phyloP scores from a whole-genome alignment of 257 asterid genomes.

The Solanum peruvianum region DNA sequence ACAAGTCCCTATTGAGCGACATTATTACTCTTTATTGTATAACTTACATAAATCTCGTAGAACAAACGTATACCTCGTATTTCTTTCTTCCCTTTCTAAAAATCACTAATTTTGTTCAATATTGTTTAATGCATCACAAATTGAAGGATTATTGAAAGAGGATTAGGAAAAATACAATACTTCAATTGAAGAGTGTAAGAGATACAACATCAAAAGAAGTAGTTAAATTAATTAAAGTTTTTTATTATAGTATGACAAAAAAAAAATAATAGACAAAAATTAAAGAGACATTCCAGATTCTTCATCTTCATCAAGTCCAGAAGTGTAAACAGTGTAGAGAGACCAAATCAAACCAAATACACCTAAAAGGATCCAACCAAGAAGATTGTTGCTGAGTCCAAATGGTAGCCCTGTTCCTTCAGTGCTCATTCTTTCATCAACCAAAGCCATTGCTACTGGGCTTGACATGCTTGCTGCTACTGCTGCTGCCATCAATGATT shows the following conservation, averaged over 20 bases:
- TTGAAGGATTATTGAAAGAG: background rate
- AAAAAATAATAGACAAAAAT: background rate
- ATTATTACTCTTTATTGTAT: background rate
- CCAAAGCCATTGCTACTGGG: constrained; percentile 84
- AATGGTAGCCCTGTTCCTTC: constrained; percentile 97
- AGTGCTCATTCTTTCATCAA: constrained; percentile 95
- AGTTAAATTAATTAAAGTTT: background rate
- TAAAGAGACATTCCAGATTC: constrained; percentile 90
- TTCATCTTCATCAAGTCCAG: constrained; percentile 78
- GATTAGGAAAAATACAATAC: background rate
- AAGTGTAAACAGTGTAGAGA: constrained; percentile 44
- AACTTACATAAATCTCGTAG: background rate
- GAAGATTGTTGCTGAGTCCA: constrained; percentile 81
- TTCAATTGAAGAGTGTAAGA: background rate
- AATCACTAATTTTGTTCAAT: background rate
- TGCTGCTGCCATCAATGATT: constrained; percentile 51
- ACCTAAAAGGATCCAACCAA: constrained; percentile 75
- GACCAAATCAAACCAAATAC: constrained; percentile 86
- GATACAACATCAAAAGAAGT: background rate
- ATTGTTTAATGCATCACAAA: background rate
- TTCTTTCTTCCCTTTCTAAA: background rate
- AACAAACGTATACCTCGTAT: background rate
- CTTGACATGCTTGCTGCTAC: constrained; percentile 51
- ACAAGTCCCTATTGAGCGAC: background rate
- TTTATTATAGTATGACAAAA: background rate